Base-by-base conservation (phyloP, 75 land plant species). In the Gnetum montanum region DNA sequence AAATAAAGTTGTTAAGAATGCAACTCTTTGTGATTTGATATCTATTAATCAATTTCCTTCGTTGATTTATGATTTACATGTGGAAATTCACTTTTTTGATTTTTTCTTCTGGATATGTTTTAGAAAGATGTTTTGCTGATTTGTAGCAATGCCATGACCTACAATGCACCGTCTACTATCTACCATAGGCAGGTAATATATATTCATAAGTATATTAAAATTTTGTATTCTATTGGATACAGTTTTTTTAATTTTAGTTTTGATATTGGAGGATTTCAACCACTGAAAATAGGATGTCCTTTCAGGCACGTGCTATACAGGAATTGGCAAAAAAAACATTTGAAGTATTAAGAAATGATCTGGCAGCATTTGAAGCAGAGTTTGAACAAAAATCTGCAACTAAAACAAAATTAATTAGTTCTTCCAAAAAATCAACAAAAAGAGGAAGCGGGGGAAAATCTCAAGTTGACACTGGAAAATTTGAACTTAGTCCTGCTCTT, bases 131-230 rank as follows among this genome's bases (percentile, higher is more conserved):
- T 95, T 25, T 71, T 73, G 54, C 61, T 86, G 29, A 77, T 95
- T 8, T 80, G 89, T 61, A 81, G 86, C 47, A 95, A 95, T 63
- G 97, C 99, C 34, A 95, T 95, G 99, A 68, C 70, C 23, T 95
- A 89, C 54, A 95, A 95, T 83, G 71, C 83, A 11, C 76, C 88
- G 7, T 82, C 79, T 35, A 95, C 99, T 13, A 68, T 95, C 23
- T 95, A 86, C 58, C 77, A 75, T 60, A 75, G 87, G 44, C 99
- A 95, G 99, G 99, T 86, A 66, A 8, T 41, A 10, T 13, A 16
- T 33, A 53, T 31, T 8, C 55, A 53, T 31, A 33, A 28, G 54
- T 16, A 22, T 18, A 30, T 27, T 8, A 50, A 50, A 50, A 50
- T 11, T 29, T 50, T 26, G 34, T 29, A 29, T 4, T 53, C 12